Conservation (phyloP, 257 asterid genomes). For the Solanum pennellii region DNA sequence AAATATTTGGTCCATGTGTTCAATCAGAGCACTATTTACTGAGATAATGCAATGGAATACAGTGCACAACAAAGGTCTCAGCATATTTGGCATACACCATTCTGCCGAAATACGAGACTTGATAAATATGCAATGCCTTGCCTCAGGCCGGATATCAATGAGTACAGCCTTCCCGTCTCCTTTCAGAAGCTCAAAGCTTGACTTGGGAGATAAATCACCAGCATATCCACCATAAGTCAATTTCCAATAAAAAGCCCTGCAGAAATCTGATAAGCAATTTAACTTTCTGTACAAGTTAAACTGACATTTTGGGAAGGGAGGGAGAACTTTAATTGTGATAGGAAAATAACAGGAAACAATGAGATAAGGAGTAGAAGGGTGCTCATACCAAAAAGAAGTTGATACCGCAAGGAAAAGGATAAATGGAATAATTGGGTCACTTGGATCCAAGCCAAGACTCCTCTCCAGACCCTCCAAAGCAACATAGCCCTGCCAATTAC, state of each 20-base stretch:
- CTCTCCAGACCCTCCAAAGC: slow-evolving; percentile 54
- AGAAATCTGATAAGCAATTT: slow-evolving; percentile 81
- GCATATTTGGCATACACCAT: neutral
- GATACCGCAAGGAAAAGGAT: slow-evolving; percentile 62
- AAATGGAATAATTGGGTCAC: slow-evolving; percentile 66
- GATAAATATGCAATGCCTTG: slow-evolving; percentile 42
- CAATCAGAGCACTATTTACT: neutral
- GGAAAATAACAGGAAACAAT: neutral
- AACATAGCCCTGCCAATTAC: slow-evolving; percentile 38
- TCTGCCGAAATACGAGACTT: slow-evolving; percentile 4
- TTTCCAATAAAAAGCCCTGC: slow-evolving; percentile 88
- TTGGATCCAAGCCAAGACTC: slow-evolving; percentile 65
- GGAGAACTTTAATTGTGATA: neutral
- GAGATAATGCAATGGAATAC: neutral
- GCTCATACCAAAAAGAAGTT: slow-evolving; percentile 61
- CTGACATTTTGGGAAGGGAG: neutral
- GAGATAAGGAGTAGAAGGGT: slow-evolving; percentile 8
- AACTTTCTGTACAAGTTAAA: slow-evolving; percentile 32
- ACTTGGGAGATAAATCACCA: slow-evolving; percentile 72
- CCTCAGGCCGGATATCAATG: slow-evolving; percentile 92
- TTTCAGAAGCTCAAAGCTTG: slow-evolving; percentile 61
- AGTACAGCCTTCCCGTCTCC: slow-evolving; percentile 60
- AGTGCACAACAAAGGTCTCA: neutral
- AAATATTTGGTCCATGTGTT: neutral
- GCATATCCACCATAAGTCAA: slow-evolving; percentile 78